Conservation (phyloP, 2,329 filamentous ascomycete species). For the Diplodia intermedia region DNA sequence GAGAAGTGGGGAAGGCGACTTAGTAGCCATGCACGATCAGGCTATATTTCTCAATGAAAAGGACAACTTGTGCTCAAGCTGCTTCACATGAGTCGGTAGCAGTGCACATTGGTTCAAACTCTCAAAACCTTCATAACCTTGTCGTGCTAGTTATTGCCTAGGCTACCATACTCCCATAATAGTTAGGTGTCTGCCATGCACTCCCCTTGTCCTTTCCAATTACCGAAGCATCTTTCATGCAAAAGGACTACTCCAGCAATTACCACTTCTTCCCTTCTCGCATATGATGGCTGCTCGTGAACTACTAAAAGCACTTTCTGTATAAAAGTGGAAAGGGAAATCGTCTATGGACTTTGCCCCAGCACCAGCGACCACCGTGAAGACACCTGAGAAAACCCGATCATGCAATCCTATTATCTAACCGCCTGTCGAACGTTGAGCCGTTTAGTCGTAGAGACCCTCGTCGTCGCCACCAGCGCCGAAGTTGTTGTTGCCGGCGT, state of each 20-base stretch:
- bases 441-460: conserved; percentile 86
- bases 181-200: conserved; percentile 16
- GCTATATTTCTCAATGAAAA: not conserved
- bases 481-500: conserved; percentile 62
- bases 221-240: conserved; percentile 12
- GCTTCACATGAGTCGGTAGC: not conserved
- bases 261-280: conserved; percentile 4
- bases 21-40: not conserved
- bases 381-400: conserved; percentile 27
- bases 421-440: conserved; percentile 16
- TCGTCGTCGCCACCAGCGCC: conserved; percentile 92
- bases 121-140: conserved; percentile 7
- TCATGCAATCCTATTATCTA: conserved; percentile 31
- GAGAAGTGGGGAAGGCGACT: not conserved
- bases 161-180: conserved; percentile 21
- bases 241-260: conserved; percentile 10
- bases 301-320: conserved; percentile 29
- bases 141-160: conserved; percentile 24
- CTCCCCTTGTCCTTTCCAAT: conserved; percentile 10
- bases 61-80: not conserved
- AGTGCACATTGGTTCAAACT: not conserved
- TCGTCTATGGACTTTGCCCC: conserved; percentile 29
- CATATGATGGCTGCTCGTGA: conserved; percentile 14
- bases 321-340: conserved; percentile 20
- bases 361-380: conserved; percentile 30